phyloP scores from a whole-genome alignment of 169 alveolate genomes.

The Pseudocohnilembus persalinus region DNA sequence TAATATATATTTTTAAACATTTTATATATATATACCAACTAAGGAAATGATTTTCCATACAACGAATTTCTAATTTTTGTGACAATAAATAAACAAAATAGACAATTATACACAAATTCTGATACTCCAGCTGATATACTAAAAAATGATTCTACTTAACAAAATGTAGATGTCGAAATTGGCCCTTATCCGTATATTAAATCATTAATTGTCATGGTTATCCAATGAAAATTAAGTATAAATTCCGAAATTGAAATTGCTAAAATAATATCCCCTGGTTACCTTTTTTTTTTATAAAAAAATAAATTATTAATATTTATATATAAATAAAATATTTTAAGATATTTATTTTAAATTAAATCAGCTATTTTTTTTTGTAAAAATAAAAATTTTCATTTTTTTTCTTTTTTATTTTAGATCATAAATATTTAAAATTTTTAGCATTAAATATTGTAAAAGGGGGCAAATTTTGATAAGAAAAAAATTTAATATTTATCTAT shows the following conservation, averaged over 20 bases:
- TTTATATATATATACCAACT: conserved; percentile 7
- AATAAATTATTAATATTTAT: too few species aligned
- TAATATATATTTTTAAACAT: too few species aligned
- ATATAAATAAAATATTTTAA: too few species aligned
- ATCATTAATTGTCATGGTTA: conserved; percentile 12
- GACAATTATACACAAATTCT: conserved; percentile 20
- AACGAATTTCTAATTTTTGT: neutral
- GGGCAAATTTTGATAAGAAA: too few species aligned
- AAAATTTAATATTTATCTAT: too few species aligned
- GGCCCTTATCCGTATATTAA: conserved; percentile 12
- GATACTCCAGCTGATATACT: conserved; percentile 31
- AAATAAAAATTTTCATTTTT: too few species aligned
- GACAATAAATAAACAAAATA: conserved; percentile 5
- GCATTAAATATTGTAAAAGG: neutral
- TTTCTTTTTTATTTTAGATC: too few species aligned
- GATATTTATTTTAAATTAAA: too few species aligned
- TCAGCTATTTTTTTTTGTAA: neutral
- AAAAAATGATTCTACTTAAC: conserved; percentile 24
- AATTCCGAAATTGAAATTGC: conserved; percentile 37
- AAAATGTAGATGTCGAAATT: conserved; percentile 19
- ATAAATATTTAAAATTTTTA: too few species aligned
- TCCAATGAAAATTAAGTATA: conserved; percentile 42
- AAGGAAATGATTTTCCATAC: neutral
- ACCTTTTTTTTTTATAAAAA: neutral
- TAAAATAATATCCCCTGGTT: conserved; percentile 46